Evolutionary conservation across 192 early-diverging fungal species (phyloP).

Genomic region (Chytriomyces hyalinus): DNA sequence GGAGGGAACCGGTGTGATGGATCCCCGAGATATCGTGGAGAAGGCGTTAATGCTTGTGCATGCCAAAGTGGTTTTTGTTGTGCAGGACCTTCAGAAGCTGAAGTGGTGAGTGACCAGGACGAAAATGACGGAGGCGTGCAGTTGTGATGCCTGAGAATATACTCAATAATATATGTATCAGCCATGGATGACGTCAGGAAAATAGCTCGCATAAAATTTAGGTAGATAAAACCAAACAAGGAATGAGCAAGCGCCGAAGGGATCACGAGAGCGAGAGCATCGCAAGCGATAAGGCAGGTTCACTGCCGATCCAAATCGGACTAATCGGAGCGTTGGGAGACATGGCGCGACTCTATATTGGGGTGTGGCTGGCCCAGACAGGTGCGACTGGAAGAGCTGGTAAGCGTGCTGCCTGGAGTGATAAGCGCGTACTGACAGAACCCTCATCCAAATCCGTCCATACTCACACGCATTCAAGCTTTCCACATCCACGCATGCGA

Average conservation of each 20-base stretch:
- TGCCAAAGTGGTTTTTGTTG: constrained; percentile 44
- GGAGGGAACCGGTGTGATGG: constrained; percentile 57
- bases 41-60: constrained; percentile 46
- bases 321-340: constrained; percentile 88
- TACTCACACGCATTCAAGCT: no score
- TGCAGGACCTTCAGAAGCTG: constrained; percentile 28
- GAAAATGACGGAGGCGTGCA: no score
- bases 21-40: constrained; percentile 51
- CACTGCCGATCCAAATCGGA: constrained; percentile 58
- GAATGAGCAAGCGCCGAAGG: no score
- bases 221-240: no score
- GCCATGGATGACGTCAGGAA: no score
- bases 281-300: no score
- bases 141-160: no score
- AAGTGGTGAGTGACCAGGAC: constrained; percentile 14
- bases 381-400: constrained; percentile 81
- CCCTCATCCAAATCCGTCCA: constrained; percentile 22
- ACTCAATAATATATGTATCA: no score
- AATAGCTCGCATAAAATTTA: no score
- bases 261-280: no score
- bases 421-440: not conserved
- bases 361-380: constrained; percentile 51
- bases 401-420: not conserved
- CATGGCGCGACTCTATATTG: constrained; percentile 93
- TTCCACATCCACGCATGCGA: constrained; percentile 84